Evolutionary conservation across 768 basidiomycete species (phyloP).

Genomic region (Tricholoma bakamatsutake): DNA sequence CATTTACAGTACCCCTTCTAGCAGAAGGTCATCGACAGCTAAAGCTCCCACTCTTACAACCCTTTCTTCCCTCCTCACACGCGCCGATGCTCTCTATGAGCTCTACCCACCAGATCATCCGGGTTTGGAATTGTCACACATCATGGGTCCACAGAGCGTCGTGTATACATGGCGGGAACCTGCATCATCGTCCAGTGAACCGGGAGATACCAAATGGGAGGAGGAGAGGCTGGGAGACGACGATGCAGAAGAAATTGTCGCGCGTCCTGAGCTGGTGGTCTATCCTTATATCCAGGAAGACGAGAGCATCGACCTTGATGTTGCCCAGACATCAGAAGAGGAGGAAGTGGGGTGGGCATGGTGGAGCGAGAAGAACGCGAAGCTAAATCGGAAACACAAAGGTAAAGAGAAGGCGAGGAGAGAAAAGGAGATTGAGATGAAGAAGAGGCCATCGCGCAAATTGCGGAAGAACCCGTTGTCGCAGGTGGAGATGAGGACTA

Average conservation of each 20-base stretch:
- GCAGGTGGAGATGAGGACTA: constrained; percentile 31
- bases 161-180: constrained; percentile 68
- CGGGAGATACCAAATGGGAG: not conserved
- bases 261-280: constrained; percentile 49
- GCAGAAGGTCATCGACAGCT: not conserved
- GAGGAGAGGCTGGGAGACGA: constrained; percentile 36
- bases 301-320: constrained; percentile 13
- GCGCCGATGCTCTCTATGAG: constrained; percentile 54
- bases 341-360: constrained; percentile 3
- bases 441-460: constrained; percentile 13
- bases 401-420: constrained; percentile 9
- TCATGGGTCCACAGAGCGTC: constrained; percentile 77
- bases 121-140: constrained; percentile 43
- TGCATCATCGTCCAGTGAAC: constrained; percentile 20
- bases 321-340: constrained; percentile 14
- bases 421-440: constrained; percentile 13
- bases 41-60: constrained; percentile 6
- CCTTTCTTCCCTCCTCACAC: constrained; percentile 46
- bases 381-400: constrained; percentile 4
- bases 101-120: constrained; percentile 57
- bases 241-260: constrained; percentile 57
- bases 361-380: constrained; percentile 11
- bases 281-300: constrained; percentile 40
- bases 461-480: constrained; percentile 16
- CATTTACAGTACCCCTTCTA: not conserved